Evolutionary conservation across 2,329 filamentous ascomycete species (phyloP).

Genomic region (Furcasterigmium furcatum): DNA sequence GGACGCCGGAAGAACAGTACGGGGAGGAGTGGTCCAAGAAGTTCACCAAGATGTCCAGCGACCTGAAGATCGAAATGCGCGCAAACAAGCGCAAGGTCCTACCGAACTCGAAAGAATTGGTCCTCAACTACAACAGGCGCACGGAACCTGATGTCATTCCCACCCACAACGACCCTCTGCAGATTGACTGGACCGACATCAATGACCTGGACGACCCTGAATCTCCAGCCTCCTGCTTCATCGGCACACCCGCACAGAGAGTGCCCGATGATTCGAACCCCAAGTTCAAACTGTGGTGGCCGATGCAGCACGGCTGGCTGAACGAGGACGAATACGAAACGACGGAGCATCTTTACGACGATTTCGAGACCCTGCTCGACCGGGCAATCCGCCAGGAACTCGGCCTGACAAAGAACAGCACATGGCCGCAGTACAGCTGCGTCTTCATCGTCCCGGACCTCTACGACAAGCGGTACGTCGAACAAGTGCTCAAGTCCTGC

Average conservation of each 20-base stretch:
- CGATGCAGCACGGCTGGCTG: conserved; percentile 79
- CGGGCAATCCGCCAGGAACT: conserved; percentile 84
- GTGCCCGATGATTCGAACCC: conserved; percentile 87
- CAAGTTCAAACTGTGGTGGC: conserved; percentile 91
- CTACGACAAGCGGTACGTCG: conserved; percentile 92
- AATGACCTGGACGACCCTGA: conserved; percentile 63
- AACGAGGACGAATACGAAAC: conserved; percentile 87
- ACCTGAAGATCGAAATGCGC: conserved; percentile 87
- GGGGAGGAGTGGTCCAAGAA: conserved; percentile 75
- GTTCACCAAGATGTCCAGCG: conserved; percentile 79
- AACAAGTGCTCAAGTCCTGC: conserved; percentile 77
- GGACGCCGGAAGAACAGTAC: conserved; percentile 73
- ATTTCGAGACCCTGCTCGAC: conserved; percentile 84
- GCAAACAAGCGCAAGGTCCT: conserved; percentile 91
- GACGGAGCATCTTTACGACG: conserved; percentile 77
- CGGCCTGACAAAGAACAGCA: conserved; percentile 70
- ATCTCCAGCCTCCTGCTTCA: conserved; percentile 61
- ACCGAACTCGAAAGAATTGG: conserved; percentile 95
- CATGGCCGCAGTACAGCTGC: conserved; percentile 89
- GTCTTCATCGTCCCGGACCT: conserved; percentile 97
- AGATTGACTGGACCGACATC: conserved; percentile 94
- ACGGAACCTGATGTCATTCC: conserved; percentile 83
- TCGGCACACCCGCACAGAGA: conserved; percentile 77
- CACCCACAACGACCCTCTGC: conserved; percentile 90
- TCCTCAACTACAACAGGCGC: conserved; percentile 88